phyloP scores from a whole-genome alignment of 163 green algal genomes.

The Chlamydomonas reinhardtii region DNA sequence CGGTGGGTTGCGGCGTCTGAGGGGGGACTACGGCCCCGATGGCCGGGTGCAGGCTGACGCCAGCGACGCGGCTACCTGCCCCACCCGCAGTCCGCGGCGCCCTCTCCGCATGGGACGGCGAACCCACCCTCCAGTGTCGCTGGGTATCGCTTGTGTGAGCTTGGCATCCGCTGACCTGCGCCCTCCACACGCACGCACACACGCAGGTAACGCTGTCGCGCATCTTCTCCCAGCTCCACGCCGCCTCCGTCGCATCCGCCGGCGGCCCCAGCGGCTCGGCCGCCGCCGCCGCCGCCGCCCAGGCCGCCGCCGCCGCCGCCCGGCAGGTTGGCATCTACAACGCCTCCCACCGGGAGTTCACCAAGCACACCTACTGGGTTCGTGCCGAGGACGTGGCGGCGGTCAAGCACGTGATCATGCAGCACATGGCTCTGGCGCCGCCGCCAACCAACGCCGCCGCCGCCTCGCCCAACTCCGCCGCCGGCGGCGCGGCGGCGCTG shows the following conservation, averaged over 20 bases:
- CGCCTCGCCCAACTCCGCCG: not conserved
- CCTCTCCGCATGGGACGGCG: too few species aligned
- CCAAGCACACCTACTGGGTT: slow-evolving; percentile 71
- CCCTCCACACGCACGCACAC: too few species aligned
- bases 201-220: slow-evolving; percentile 51
- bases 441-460: slow-evolving; percentile 24
- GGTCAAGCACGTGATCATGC: slow-evolving; percentile 58
- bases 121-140: too few species aligned
- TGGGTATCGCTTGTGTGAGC: too few species aligned
- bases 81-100: too few species aligned
- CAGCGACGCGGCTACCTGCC: too few species aligned
- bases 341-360: slow-evolving; percentile 22
- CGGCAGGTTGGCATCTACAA: not conserved
- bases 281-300: not conserved
- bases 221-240: slow-evolving; percentile 51
- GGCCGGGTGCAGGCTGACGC: too few species aligned
- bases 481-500: slow-evolving; percentile 13
- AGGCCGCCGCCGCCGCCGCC: not conserved
- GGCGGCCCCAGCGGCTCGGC: not conserved
- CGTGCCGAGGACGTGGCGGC: slow-evolving; percentile 60
- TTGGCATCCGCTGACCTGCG: too few species aligned
- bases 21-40: too few species aligned
- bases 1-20: too few species aligned
- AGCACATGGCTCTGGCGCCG: slow-evolving; percentile 65
- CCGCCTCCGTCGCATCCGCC: not conserved